These are phyloP conservation scores for Tuber calosporum DNA, from an alignment of 495 filamentous ascomycete species.

Conservation along the genomic window DNA sequence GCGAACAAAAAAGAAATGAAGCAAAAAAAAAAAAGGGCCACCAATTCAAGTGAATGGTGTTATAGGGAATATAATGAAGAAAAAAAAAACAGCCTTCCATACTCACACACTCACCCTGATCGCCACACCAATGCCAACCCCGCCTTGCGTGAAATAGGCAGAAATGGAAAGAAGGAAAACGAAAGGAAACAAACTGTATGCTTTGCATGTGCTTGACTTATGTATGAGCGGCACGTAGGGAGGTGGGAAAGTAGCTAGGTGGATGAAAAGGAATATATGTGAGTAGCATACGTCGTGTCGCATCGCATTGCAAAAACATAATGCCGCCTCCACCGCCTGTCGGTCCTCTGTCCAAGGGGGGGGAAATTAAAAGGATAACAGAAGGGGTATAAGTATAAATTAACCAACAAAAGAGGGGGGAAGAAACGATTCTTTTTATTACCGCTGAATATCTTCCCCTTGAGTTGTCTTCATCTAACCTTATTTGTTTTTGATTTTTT, in stretches of 20 bases:
- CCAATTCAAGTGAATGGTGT: slow-evolving; percentile 18
- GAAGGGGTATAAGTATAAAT: background rate
- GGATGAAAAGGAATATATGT: background rate
- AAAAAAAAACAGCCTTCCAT: slow-evolving; percentile 9
- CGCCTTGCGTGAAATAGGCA: background rate
- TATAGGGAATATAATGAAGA: slow-evolving; percentile 24
- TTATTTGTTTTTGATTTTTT: background rate
- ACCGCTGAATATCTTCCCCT: background rate
- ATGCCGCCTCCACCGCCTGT: background rate
- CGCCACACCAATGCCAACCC: background rate
- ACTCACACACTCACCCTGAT: background rate
- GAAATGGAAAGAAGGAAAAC: background rate
- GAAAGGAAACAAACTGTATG: background rate
- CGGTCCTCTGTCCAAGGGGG: background rate
- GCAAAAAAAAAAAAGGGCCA: slow-evolving; percentile 16
- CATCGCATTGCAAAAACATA: background rate
- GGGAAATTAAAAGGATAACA: background rate
- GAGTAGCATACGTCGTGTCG: background rate
- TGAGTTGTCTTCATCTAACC: background rate
- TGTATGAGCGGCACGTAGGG: background rate
- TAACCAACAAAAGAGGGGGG: background rate
- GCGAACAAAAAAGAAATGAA: slow-evolving; percentile 17
- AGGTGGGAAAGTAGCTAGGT: background rate
- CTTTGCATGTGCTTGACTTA: background rate
- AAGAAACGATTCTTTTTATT: background rate